Conservation (phyloP, 169 alveolate genomes). For the Cryptosporidium parvum region DNA sequence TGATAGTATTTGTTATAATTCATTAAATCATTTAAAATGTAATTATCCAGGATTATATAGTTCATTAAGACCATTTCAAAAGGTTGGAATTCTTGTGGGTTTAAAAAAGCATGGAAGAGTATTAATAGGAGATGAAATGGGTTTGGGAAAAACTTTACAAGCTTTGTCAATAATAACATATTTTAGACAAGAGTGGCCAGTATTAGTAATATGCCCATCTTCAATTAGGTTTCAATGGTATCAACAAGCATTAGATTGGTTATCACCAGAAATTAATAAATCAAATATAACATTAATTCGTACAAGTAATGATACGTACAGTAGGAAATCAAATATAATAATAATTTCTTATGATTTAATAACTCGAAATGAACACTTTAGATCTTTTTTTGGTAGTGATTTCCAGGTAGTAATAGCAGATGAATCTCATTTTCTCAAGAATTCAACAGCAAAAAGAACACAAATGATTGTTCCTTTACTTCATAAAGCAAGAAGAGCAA, state of each 20-base stretch:
- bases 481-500: constrained; percentile 88
- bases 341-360: constrained; percentile 87
- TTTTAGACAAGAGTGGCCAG: constrained; percentile 95
- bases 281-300: constrained; percentile 80
- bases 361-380: constrained; percentile 79
- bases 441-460: constrained; percentile 91
- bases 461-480: constrained; percentile 90
- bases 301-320: constrained; percentile 78
- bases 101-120: constrained; percentile 92
- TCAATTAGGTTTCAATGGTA: constrained; percentile 93
- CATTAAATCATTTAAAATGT: constrained; percentile 25
- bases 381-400: constrained; percentile 38
- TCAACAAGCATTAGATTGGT: constrained; percentile 93
- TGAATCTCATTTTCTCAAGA: constrained; percentile 97
- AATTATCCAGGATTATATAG: constrained; percentile 76
- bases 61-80: constrained; percentile 90
- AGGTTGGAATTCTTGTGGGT: constrained; percentile 94
- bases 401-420: constrained; percentile 91
- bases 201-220: constrained; percentile 94
- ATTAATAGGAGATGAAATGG: constrained; percentile 98
- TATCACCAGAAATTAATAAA: constrained; percentile 84
- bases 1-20: constrained; percentile 33
- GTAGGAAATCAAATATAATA: constrained; percentile 74
- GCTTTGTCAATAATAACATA: constrained; percentile 93
- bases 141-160: constrained; percentile 98